Evolutionary conservation across 116 monocot species (phyloP).

Genomic region (Cymodocea nodosa): DNA sequence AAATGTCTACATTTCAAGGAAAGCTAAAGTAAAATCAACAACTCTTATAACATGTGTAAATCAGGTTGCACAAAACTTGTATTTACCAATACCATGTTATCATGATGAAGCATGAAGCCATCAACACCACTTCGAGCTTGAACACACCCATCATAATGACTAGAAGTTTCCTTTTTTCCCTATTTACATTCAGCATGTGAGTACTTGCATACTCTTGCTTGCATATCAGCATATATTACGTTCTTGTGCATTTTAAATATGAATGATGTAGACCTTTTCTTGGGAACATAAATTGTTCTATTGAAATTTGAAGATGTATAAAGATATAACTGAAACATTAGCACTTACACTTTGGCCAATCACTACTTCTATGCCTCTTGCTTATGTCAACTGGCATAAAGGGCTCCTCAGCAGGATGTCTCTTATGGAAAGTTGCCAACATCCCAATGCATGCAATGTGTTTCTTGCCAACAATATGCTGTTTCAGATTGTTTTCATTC

Average conservation of each 20-base stretch:
- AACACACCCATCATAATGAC: too few species aligned
- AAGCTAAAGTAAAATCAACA: too few species aligned
- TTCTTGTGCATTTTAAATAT: neutral
- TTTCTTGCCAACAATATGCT: slow-evolving; percentile 6
- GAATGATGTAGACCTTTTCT: neutral
- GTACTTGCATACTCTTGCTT: neutral
- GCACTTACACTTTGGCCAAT: neutral
- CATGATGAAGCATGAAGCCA: too few species aligned
- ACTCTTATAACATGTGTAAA: too few species aligned
- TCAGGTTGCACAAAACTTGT: too few species aligned
- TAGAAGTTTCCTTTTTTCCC: neutral
- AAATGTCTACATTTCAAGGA: too few species aligned
- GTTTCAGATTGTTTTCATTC: neutral
- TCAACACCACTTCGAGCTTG: too few species aligned
- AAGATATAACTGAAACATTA: too few species aligned
- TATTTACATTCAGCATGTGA: neutral
- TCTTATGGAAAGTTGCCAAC: neutral
- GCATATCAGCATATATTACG: too few species aligned
- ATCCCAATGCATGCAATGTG: slow-evolving; percentile 1
- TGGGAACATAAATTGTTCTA: too few species aligned
- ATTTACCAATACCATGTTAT: too few species aligned
- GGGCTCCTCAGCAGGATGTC: neutral
- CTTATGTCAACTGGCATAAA: neutral
- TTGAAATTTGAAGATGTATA: too few species aligned
- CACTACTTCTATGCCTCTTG: neutral